Evolutionary conservation across 2,329 filamentous ascomycete species (phyloP), one percentile per base, ranked within the genome.

Genomic region (Aphanocladium album): DNA sequence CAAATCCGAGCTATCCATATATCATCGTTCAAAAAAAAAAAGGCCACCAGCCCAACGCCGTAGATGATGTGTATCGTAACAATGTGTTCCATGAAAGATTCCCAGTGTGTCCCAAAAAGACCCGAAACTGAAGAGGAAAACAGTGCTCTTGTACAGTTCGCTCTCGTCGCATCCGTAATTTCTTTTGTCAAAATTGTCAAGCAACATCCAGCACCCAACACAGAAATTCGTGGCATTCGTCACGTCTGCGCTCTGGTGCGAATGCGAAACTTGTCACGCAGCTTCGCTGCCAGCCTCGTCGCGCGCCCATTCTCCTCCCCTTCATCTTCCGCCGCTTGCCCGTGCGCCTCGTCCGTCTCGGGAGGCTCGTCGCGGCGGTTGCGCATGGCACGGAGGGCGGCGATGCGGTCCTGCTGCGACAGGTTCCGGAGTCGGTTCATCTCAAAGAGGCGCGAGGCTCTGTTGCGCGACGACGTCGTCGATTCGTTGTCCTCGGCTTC

Each of bases 381-480:
- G 47, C 72, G 69, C 69, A 72, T 72, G 57, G 79, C 79, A 39
- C 85, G 77, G 5, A 88, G 74, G 6, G 79, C 81, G 59, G 81
- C 83, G 58, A 88, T 83, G n/a, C 84, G 82, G 70, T 88, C 85
- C 64, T 86, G 82, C 3, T 80, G 76, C 0, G 83, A 76, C n/a
- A 84, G 84, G 62, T 85, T 78, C 12, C 84, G 79, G 19, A 88
- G 72, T 49, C 82, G 74, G 63, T 83, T 79, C 50, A 85, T 73
- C 64, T 87, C 84, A 45, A 86, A 75, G 5, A 86, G 68, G 3
- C 83, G 79, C 0, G 81, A 81, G 5, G 79, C 67, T 23, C 83
- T 77, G 43, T 77, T 74, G 60, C 77, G 76, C 2, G 67, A 62
- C 1, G 65, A 61, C 27, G 72, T 72, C 12, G 66, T 67, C 35